Base-by-base conservation (phyloP, 805 yeast genomes). In the Nakazawaea sp. region DNA sequence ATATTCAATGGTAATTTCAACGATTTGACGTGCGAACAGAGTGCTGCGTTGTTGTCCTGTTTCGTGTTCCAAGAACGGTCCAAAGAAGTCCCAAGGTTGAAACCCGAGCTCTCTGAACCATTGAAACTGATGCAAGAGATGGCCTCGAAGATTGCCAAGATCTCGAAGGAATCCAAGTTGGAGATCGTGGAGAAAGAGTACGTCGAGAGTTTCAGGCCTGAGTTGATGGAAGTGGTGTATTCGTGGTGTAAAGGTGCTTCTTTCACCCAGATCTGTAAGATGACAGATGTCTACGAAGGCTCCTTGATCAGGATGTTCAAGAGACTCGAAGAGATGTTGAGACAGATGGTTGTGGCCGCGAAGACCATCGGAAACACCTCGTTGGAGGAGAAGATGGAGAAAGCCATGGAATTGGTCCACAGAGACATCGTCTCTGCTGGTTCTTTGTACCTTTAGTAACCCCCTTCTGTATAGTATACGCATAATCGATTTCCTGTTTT, bases 261-360 rank as follows among this genome's bases (percentile, higher is more conserved):
- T 0, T 92, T 92, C 59, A 90, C 97, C 0, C 96, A 90, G 56
- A 90, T 92, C 45, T 90, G 97, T 65, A 90, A 90, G 59, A 88
- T 92, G 96, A 92, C 98, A 0, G 98, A 92, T 55, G 97, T 92
- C 30, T 92, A 90, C 49, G 99, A 92, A 64, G 99, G 99, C 29
- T 82, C 95, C 17, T 70, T 92, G 53, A 90, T 92, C 46, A 78
- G 99, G 56, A 84, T 86, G 78, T 92, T 92, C 66, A 82, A 92
- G 59, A 73, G 98, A 54, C 66, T 92, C 38, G 98, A 92, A 59
- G 99, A 92, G 57, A 71, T 92, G 68, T 65, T 92, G 40, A 77
- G 90, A 52, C 98, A 92, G 58, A 70, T 92, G 75, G 78, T 80
- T 31, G 79, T 75, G 48, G 97, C 97, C 11, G 92, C 98, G 2